Conservation (phyloP, 2,329 filamentous ascomycete genomes). For the Ophiostoma novo-ulmi region DNA sequence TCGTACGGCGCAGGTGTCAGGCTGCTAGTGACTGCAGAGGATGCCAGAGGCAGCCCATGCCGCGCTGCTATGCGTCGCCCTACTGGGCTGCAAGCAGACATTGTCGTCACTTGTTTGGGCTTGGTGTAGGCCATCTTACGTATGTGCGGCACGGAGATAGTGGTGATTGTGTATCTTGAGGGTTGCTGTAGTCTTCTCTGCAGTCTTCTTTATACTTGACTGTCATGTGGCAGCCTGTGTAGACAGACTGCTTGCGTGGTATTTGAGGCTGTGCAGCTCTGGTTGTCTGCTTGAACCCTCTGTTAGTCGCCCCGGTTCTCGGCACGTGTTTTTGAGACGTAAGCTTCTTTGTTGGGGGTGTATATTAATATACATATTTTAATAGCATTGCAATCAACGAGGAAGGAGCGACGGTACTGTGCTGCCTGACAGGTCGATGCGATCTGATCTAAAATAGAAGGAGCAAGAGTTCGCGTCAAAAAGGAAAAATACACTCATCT, state of each 20-base stretch:
- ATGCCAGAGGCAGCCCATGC: background rate
- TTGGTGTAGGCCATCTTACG: background rate
- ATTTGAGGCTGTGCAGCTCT: slow-evolving; percentile 10
- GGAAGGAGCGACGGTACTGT: background rate
- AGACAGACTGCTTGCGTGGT: background rate
- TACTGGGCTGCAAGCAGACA: background rate
- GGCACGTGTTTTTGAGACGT: slow-evolving; percentile 3
- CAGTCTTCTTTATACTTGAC: background rate
- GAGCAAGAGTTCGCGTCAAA: background rate
- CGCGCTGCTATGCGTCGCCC: background rate
- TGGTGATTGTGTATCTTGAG: background rate
- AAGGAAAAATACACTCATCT: background rate
- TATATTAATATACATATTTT: background rate
- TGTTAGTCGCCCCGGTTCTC: background rate
- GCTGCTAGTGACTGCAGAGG: background rate
- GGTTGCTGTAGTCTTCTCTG: background rate
- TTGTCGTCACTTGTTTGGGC: background rate
- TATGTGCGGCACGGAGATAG: slow-evolving; percentile 3
- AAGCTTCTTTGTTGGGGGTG: background rate
- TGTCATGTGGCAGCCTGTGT: background rate
- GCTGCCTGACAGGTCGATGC: background rate
- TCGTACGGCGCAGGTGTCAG: background rate
- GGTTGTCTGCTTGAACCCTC: background rate
- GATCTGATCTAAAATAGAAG: slow-evolving; percentile 10
- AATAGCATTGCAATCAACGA: background rate